Conservation (phyloP, 805 yeast genomes). For the Saccharomycopsis capsularis region DNA sequence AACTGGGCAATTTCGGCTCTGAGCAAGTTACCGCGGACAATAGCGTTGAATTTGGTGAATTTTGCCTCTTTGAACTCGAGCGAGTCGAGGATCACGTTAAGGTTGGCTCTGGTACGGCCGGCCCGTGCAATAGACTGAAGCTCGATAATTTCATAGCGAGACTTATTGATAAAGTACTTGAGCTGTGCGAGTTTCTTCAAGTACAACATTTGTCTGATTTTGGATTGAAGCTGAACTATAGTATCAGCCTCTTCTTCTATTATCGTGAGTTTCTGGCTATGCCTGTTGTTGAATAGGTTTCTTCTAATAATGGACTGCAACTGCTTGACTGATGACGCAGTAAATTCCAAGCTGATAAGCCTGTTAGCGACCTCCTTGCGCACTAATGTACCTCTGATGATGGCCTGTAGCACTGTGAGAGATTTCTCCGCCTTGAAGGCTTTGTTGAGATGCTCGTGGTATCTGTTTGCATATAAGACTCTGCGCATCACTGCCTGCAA, state of each 20-base stretch:
- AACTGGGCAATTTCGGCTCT: constrained; percentile 28
- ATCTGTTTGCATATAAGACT: constrained; percentile 23
- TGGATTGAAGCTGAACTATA: constrained; percentile 6
- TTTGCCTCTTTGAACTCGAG: constrained; percentile 34
- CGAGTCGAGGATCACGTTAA: constrained; percentile 37
- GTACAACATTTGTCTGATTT: constrained; percentile 3
- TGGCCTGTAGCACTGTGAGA: constrained; percentile 35
- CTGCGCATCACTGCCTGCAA: constrained; percentile 37
- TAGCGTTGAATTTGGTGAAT: constrained; percentile 36
- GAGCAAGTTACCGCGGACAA: constrained; percentile 36
- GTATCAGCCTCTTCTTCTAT: background rate
- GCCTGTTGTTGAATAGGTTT: background rate
- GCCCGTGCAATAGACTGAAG: constrained; percentile 42
- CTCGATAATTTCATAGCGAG: constrained; percentile 23
- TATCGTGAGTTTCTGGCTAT: background rate
- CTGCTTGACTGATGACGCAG: background rate
- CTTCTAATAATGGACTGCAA: constrained; percentile 11
- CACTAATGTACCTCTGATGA: constrained; percentile 26
- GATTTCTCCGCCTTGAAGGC: constrained; percentile 26
- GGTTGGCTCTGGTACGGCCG: constrained; percentile 35
- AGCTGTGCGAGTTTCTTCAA: background rate
- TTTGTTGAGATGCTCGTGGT: constrained; percentile 23
- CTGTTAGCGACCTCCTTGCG: constrained; percentile 18
- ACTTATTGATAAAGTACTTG: constrained; percentile 2
- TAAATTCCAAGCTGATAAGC: background rate